phyloP scores from a whole-genome alignment of 1,139 yeast species.

The Taphrina deformans region DNA sequence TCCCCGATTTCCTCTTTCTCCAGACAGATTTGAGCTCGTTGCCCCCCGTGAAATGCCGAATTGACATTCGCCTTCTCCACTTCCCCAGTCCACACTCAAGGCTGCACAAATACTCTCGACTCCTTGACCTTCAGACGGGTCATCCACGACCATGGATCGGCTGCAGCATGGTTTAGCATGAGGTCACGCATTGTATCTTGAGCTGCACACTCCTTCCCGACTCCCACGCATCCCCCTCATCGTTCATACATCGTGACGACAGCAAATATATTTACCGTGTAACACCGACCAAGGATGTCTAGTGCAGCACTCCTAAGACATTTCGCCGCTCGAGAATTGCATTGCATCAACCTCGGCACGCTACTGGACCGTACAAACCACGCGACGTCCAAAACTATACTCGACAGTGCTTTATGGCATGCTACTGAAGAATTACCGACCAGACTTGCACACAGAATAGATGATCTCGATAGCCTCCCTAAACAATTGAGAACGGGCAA shows the following conservation, averaged over 20 bases:
- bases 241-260: too few relatives aligned
- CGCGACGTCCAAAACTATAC: constrained; percentile 9
- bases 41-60: not conserved
- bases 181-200: too few relatives aligned
- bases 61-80: not conserved
- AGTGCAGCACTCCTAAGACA: constrained; percentile 7
- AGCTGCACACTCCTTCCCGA: not conserved
- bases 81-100: not conserved
- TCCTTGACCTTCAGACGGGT: too few relatives aligned
- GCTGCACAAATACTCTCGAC: too few relatives aligned
- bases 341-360: constrained; percentile 6
- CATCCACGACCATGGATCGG: too few relatives aligned
- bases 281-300: constrained; percentile 1
- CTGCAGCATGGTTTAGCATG: too few relatives aligned
- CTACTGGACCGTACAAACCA: constrained; percentile 14
- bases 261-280: too few relatives aligned
- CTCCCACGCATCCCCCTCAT: too few relatives aligned
- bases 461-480: constrained; percentile 79
- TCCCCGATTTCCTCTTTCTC: too few relatives aligned
- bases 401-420: constrained; percentile 23
- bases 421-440: constrained; percentile 72
- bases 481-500: constrained; percentile 61
- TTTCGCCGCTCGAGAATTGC: constrained; percentile 19
- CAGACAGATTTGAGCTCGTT: too few relatives aligned
- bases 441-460: constrained; percentile 78